phyloP scores from a whole-genome alignment of 371 early-diverging fungal species.

The Dinochytrium kinnereticum region DNA sequence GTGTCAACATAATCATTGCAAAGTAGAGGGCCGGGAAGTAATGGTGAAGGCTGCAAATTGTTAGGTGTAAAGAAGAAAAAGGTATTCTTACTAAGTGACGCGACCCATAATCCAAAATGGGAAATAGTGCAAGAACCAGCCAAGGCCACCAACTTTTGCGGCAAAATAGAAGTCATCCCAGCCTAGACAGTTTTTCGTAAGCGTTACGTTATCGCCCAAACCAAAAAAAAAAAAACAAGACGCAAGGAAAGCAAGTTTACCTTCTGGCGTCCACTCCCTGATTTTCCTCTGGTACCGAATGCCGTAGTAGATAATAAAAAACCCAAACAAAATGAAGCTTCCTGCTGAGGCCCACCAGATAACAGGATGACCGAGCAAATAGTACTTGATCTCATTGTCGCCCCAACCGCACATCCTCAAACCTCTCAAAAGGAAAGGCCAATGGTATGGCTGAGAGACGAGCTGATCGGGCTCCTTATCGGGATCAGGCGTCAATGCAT shows the following conservation, averaged over 20 bases:
- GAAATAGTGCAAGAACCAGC: constrained; percentile 96
- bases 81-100: constrained; percentile 76
- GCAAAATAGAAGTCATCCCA: constrained; percentile 78
- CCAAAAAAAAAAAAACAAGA: not conserved
- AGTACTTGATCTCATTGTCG: constrained; percentile 88
- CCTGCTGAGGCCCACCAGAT: constrained; percentile 91
- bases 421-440: constrained; percentile 93
- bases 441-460: constrained; percentile 89
- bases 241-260: constrained; percentile 22
- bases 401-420: constrained; percentile 98
- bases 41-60: constrained; percentile 82
- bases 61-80: not conserved
- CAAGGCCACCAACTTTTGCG: constrained; percentile 72
- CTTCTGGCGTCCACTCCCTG: constrained; percentile 58
- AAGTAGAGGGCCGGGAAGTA: constrained; percentile 99
- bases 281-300: constrained; percentile 74
- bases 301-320: constrained; percentile 57
- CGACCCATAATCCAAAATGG: constrained; percentile 99
- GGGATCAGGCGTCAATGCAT: constrained; percentile 95
- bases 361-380: constrained; percentile 95
- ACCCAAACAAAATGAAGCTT: constrained; percentile 65
- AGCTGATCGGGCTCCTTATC: constrained; percentile 91
- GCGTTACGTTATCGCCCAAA: not conserved
- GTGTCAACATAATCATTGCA: constrained; percentile 76
- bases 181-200: no score